Base-by-base conservation (phyloP, 176 grass and related monocot genomes). In the Eleusine indica region DNA sequence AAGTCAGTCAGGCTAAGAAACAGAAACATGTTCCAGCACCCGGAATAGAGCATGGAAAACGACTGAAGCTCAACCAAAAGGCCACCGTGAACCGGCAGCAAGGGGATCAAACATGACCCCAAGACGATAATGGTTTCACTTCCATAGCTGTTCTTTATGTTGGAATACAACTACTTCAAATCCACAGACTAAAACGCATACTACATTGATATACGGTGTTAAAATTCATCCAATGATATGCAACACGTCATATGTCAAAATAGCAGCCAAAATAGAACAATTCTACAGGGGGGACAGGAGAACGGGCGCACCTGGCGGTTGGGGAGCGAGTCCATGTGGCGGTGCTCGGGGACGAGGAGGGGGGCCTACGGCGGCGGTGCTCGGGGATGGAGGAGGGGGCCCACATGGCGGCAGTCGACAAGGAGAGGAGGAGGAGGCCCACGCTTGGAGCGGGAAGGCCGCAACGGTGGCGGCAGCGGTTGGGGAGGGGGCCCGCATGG, bases 141-240 rank as follows among this genome's bases (percentile, higher is more conserved):
- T 57, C 9, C 37, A 71, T 21, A 18, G 32, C 52, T 51, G 4
- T 5, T 47, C 8, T 47, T 62, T 82, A 28, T 57, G 25, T 28
- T 71, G 14, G 30, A 70, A 60, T 7, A 46, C 40, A 56, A 28
- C 16, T 82, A 64, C 61, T 75, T 75, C 48, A 74, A 38, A 19
- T 7, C 2, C 30, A 58, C 4, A n/a, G 16, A 61, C 9, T 42
- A 9, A 44, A 25, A 72, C 39, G 46, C 18, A 35, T 35, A 35
- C 32, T 35, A 43, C 10, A 10, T 21, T 4, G 19, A 75, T 66
- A 53, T 64, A 18, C 9, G 44, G 52, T 22, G 17, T n/a, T 53
- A 54, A 9, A 67, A 56, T 42, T 9, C 35, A 54, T 5, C 5
- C 52, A 56, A 28, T 67, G 28, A 62, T 62, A 51, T 14, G 15